phyloP scores from a whole-genome alignment of 805 yeast species.

The Naumovozyma castellii region DNA sequence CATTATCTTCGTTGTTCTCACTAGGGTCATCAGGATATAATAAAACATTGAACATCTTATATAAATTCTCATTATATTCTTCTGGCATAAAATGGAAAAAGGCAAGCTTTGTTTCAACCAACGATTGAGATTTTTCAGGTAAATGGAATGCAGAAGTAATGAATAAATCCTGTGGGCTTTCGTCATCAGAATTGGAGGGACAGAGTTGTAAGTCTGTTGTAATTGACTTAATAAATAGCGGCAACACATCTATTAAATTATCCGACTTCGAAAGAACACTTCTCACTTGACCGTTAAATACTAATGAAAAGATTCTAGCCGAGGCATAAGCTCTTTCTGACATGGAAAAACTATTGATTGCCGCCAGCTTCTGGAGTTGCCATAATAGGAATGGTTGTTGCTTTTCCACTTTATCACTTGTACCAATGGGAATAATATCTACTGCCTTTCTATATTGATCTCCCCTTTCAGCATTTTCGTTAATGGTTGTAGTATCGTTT shows the following conservation, averaged over 20 bases:
- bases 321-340: constrained; percentile 20
- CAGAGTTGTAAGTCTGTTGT: constrained; percentile 13
- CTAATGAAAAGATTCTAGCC: constrained; percentile 15
- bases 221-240: constrained; percentile 22
- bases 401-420: neutral
- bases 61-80: constrained; percentile 25
- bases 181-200: constrained; percentile 12
- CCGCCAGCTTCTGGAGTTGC: constrained; percentile 24
- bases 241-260: constrained; percentile 25
- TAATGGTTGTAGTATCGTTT: constrained; percentile 1
- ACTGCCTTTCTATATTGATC: too few species aligned
- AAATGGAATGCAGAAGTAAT: constrained; percentile 24
- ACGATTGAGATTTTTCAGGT: constrained; percentile 13
- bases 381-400: constrained; percentile 21
- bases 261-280: constrained; percentile 16
- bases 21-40: constrained; percentile 21
- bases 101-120: constrained; percentile 19
- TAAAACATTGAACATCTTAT: constrained; percentile 28
- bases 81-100: constrained; percentile 28
- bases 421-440: too few species aligned
- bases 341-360: constrained; percentile 13
- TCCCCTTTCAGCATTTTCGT: neutral
- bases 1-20: constrained; percentile 1
- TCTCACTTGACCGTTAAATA: constrained; percentile 14
- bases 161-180: constrained; percentile 12